These are phyloP conservation scores for Monarda citriodora DNA, from an alignment of 305 asterid genomes.

Conservation along the genomic window DNA sequence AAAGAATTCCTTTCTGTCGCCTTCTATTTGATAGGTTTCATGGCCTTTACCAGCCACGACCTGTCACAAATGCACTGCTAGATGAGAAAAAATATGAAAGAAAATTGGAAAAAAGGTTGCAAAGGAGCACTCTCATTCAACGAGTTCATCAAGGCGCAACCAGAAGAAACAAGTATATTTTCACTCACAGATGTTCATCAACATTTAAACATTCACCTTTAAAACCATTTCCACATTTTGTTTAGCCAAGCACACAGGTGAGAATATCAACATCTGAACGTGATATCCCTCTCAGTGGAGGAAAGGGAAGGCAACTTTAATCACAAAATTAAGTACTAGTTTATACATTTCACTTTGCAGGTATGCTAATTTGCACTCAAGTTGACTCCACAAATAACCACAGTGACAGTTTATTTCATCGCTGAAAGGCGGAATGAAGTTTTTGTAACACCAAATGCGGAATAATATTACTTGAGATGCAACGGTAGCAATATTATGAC, in stretches of 20 bases:
- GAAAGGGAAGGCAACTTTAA: too few relatives aligned
- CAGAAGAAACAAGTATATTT: not conserved
- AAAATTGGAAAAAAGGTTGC: too few relatives aligned
- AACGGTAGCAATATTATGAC: not conserved
- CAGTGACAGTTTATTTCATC: not conserved
- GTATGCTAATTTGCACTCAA: not conserved
- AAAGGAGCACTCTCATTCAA: not conserved
- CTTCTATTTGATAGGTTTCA: conserved; percentile 81
- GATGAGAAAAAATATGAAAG: conserved; percentile 1
- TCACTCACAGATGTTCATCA: too few relatives aligned
- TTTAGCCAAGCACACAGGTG: not conserved
- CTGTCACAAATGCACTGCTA: conserved; percentile 31
- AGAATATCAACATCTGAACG: not conserved
- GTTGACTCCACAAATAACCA: not conserved
- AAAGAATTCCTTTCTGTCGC: conserved; percentile 89
- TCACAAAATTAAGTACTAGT: too few relatives aligned
- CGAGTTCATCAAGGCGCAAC: not conserved
- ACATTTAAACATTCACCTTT: too few relatives aligned
- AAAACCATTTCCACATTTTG: too few relatives aligned
- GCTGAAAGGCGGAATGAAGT: not conserved
- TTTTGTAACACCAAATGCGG: not conserved
- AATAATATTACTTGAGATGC: not conserved
- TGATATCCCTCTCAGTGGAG: too few relatives aligned
- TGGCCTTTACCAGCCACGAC: conserved; percentile 99
- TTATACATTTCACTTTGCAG: too few relatives aligned